A percentile compares a stretch with the other conserved stretches of the same genome.
These are phyloP conservation scores for Tulasnella sp. DNA, from an alignment of 768 basidiomycete species.

Conservation along the genomic window DNA sequence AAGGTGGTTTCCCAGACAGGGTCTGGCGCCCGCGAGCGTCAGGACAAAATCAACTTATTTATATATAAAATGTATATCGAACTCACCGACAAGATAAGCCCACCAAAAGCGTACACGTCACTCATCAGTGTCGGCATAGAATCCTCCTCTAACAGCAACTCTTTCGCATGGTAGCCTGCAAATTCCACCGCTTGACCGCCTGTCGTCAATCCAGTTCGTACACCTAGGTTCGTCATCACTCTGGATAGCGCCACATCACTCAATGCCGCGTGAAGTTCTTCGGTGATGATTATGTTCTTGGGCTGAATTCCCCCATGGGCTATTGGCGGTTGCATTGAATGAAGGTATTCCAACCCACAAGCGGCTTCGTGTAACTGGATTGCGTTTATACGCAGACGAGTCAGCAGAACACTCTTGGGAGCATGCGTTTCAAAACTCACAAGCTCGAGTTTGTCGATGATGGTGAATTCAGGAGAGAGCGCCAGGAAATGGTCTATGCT, in stretches of 20 bases:
- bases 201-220: neutral
- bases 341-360: neutral
- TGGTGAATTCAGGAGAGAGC: neutral
- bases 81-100: neutral
- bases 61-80: neutral
- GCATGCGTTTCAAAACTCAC: neutral
- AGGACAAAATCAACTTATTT: neutral
- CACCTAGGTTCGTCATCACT: neutral
- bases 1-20: slow-evolving; percentile 16
- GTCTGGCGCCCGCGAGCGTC: neutral
- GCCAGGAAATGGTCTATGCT: neutral
- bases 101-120: neutral
- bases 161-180: neutral
- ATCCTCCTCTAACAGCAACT: neutral
- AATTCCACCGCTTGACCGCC: neutral
- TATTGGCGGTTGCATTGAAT: neutral
- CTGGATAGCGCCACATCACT: neutral
- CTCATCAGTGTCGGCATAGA: neutral
- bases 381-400: neutral
- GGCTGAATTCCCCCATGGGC: neutral
- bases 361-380: neutral
- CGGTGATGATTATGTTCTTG: neutral
- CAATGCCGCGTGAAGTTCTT: neutral
- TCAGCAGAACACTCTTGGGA: neutral
- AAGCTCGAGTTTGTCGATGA: neutral